Percentiles rank a stretch among this genome's conserved stretches.
phyloP scores from a whole-genome alignment of 2,329 filamentous ascomycete species.

The Cytospora mali region DNA sequence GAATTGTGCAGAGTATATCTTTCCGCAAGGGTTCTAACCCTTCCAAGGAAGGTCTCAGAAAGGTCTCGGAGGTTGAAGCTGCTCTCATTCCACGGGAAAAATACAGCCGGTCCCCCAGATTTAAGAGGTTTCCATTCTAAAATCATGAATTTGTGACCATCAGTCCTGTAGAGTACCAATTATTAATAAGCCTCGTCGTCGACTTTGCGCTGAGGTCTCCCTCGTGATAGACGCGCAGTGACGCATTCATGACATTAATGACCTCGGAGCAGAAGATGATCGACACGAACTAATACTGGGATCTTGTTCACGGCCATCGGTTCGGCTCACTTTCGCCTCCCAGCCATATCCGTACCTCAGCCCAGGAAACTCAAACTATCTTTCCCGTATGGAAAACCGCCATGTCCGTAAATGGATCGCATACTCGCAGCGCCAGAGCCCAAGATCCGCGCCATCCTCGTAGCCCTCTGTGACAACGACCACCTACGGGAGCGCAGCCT shows the following conservation, averaged over 20 bases:
- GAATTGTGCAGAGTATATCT: not conserved
- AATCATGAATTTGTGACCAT: not conserved
- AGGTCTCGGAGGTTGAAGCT: not conserved
- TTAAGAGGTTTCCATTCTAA: not conserved
- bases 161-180: no score
- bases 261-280: not conserved
- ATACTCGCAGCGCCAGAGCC: slow-evolving; percentile 22
- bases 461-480: slow-evolving; percentile 24
- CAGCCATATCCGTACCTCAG: not conserved
- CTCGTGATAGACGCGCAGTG: not conserved
- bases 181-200: no score
- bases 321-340: no score
- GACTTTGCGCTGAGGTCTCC: no score
- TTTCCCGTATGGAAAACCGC: not conserved
- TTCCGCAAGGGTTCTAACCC: no score
- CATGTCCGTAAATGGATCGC: slow-evolving; percentile 19
- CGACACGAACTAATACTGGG: not conserved
- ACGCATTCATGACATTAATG: not conserved
- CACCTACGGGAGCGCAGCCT: slow-evolving; percentile 17
- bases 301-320: not conserved
- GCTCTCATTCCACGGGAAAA: not conserved
- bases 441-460: slow-evolving; percentile 20
- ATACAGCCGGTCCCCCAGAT: not conserved
- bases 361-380: no score
- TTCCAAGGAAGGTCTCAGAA: not conserved